Evolutionary conservation across 352 stramenopile genomes (phyloP), one percentile per base, ranked within the genome.

Genomic region (Globisporangium parvum): DNA sequence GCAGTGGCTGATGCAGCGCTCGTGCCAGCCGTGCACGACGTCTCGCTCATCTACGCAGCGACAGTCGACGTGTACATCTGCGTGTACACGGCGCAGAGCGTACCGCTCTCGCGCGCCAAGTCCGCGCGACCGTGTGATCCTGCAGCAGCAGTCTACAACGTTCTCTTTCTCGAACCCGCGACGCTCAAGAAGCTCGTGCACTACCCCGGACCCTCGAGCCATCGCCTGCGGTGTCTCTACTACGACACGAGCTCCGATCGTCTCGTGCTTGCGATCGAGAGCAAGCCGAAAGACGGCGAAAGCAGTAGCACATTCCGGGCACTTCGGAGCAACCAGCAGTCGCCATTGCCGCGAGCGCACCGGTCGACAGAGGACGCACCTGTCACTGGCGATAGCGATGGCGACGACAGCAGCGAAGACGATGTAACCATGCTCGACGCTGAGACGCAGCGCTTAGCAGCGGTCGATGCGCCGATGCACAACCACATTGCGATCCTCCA

Each of bases 151-250:
- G 65, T 53, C 28, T 84, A 81, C 51, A 70, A 57, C 18, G 65
- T 91, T 4, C 47, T 85, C 24, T 65, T 91, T n/a, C 44, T 93
- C 31, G 80, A 93, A 49, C 76, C 82, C 5, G 70, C 62, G 11
- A 74, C 80, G 20, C 67, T 93, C 45, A 65, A 73, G 21, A 77
- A 80, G 37, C 57, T 90, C 15, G 64, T 86, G 9, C 47, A 66
- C 23, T 89, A 87, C 54, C 59, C 57, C 5, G 78, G 77, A 15
- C 75, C 76, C 18, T 35, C 55, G 6, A 57, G 56, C 0, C 78
- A 87, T 23, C 51, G 53, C 6, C 58, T 93, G 47, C 63, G 65
- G 23, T 87, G 73, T 53, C 44, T 58, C 2, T 67, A 65, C 44
- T 80, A 75, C n/a, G 80, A 89, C 24, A 35, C 58, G 2, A 20